A percentile compares a stretch with the other conserved stretches of the same genome.
Conservation (phyloP, 2,329 filamentous ascomycete genomes). For the Chaetoscypha palmicola region DNA sequence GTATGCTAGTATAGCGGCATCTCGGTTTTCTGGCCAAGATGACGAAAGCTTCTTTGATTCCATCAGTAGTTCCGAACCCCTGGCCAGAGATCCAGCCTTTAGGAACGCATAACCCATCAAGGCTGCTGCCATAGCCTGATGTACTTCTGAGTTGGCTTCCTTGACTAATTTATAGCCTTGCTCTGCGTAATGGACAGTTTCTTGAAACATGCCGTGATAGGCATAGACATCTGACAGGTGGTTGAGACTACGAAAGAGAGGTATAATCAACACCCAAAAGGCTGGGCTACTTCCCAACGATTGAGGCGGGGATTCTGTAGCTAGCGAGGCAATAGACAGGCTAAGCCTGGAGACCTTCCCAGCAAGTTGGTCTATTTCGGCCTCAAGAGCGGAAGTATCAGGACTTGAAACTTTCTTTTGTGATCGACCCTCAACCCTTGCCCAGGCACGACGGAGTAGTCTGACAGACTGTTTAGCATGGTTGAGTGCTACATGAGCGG, state of each 20-base stretch:
- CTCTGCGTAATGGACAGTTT: slow-evolving; percentile 82
- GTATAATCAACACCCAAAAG: slow-evolving; percentile 74
- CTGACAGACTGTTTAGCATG: slow-evolving; percentile 53
- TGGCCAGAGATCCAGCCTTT: slow-evolving; percentile 51
- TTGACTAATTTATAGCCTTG: slow-evolving; percentile 70
- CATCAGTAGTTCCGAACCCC: slow-evolving; percentile 48
- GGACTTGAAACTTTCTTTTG: slow-evolving; percentile 5
- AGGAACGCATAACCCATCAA: slow-evolving; percentile 50
- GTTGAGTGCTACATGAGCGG: slow-evolving; percentile 49
- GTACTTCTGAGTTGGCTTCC: slow-evolving; percentile 28
- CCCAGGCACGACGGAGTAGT: slow-evolving; percentile 35
- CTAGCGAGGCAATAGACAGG: slow-evolving; percentile 34
- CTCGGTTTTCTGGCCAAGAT: slow-evolving; percentile 37
- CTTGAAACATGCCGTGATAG: slow-evolving; percentile 78
- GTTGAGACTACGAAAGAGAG: slow-evolving; percentile 63
- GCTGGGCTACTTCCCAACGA: slow-evolving; percentile 47
- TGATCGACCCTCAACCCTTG: slow-evolving; percentile 29
- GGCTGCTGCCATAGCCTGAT: slow-evolving; percentile 46
- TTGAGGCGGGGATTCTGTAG: slow-evolving; percentile 29
- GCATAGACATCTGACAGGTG: slow-evolving; percentile 74
- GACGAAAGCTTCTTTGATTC: slow-evolving; percentile 48
- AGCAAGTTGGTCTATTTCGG: slow-evolving; percentile 24
- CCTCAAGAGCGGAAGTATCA: slow-evolving; percentile 3
- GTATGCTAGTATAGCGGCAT: slow-evolving; percentile 44
- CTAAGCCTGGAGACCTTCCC: slow-evolving; percentile 31